Percentiles rank a stretch among this genome's conserved stretches.
phyloP scores from a whole-genome alignment of 2,329 filamentous ascomycete genomes.

The Fusarium acutatum region DNA sequence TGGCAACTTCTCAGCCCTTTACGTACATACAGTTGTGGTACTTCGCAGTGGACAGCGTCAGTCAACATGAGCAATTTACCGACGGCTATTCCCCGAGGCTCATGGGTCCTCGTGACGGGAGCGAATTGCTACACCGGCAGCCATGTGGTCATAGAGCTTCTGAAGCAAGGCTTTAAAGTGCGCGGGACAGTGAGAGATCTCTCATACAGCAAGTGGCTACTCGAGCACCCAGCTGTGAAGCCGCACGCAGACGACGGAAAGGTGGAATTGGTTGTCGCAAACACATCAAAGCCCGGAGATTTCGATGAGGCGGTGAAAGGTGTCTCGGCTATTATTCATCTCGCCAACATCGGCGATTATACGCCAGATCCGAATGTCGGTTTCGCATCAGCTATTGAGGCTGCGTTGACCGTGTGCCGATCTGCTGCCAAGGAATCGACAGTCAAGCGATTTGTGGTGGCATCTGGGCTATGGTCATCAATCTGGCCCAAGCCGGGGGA shows the following conservation, averaged over 20 bases:
- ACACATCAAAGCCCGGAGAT: constrained; percentile 17
- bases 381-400: constrained; percentile 22
- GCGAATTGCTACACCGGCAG: constrained; percentile 34
- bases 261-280: constrained; percentile 30
- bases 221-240: constrained; percentile 15
- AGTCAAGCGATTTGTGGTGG: constrained; percentile 32
- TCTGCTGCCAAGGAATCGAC: constrained; percentile 26
- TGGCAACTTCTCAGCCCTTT: too few species aligned
- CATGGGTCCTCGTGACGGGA: constrained; percentile 35
- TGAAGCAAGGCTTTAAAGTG: constrained; percentile 32
- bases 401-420: constrained; percentile 18
- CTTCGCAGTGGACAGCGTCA: fast-evolving
- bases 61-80: not conserved
- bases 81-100: constrained; percentile 29
- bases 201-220: constrained; percentile 25
- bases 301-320: constrained; percentile 34
- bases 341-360: constrained; percentile 19
- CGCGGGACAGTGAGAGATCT: constrained; percentile 31
- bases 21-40: fast-evolving
- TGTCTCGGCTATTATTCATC: constrained; percentile 28
- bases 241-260: constrained; percentile 2
- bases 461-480: constrained; percentile 25
- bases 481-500: constrained; percentile 14
- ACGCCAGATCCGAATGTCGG: constrained; percentile 25
- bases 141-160: constrained; percentile 31